Conservation (phyloP, 495 filamentous ascomycete genomes). For the Penicillium antarcticum region DNA sequence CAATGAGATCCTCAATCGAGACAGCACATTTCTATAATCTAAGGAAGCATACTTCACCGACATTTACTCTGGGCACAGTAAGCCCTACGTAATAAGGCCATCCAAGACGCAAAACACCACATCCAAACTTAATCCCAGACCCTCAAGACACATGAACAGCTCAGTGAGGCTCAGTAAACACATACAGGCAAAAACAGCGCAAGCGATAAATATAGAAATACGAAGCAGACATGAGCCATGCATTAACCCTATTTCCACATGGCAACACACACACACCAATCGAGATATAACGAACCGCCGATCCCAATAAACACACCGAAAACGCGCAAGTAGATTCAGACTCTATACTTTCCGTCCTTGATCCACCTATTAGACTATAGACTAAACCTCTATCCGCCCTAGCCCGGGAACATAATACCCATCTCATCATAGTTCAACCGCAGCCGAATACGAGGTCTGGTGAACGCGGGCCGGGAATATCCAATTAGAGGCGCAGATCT, state of each 20-base stretch:
- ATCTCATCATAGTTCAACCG: not conserved
- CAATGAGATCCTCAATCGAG: not conserved
- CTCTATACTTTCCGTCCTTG: too few relatives aligned
- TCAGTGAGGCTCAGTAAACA: not conserved
- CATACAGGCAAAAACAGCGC: not conserved
- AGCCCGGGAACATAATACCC: not conserved
- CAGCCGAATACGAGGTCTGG: conserved; percentile 19
- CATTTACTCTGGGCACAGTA: too few relatives aligned
- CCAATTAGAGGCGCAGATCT: conserved; percentile 7
- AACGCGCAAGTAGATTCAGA: not conserved
- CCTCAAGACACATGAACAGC: too few relatives aligned
- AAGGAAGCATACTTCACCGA: not conserved
- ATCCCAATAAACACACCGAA: not conserved
- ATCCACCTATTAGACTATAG: too few relatives aligned
- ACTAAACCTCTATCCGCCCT: not conserved
- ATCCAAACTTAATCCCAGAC: not conserved
- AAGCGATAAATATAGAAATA: conserved; percentile 3
- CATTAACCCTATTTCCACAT: not conserved
- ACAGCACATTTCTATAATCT: not conserved
- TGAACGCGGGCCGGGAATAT: not conserved
- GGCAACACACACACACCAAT: not conserved
- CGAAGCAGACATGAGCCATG: not conserved
- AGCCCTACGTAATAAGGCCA: not conserved
- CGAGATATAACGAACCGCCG: too few relatives aligned
- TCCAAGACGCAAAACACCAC: not conserved